Evolutionary conservation across 176 grass and related monocot genomes (phyloP).

Genomic region (Bolboschoenus planiculmis): DNA sequence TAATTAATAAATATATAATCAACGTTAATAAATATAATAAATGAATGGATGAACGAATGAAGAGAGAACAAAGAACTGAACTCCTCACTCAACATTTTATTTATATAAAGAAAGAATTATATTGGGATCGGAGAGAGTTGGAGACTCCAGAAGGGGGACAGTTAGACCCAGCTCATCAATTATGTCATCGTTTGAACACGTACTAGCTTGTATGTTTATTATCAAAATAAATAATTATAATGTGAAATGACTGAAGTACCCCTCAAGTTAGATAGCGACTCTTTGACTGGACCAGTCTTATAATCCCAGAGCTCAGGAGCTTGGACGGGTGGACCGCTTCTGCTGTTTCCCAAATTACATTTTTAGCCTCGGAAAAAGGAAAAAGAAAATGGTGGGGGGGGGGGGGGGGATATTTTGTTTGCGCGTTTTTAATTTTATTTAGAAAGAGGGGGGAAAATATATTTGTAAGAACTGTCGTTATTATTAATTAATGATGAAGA

Average conservation of each 20-base stretch:
- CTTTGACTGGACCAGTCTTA: neutral
- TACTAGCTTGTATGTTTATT: neutral
- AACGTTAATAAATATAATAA: too few relatives aligned
- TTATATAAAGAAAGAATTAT: neutral
- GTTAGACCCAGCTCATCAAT: constrained; percentile 13
- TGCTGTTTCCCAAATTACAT: neutral
- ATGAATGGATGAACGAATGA: too few relatives aligned
- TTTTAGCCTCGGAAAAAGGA: neutral
- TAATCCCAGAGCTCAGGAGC: constrained; percentile 11
- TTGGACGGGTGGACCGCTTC: constrained; percentile 12
- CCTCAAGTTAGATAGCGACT: neutral
- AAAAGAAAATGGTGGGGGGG: too few relatives aligned
- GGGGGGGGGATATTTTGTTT: too few relatives aligned
- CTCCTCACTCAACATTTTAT: too few relatives aligned
- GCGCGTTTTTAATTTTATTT: too few relatives aligned
- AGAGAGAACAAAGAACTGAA: too few relatives aligned
- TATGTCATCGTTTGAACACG: constrained; percentile 14
- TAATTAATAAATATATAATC: too few relatives aligned
- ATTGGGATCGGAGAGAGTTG: neutral
- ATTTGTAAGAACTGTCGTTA: neutral
- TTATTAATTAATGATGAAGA: neutral
- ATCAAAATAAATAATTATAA: neutral
- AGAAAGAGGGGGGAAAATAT: too few relatives aligned
- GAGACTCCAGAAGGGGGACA: constrained; percentile 6
- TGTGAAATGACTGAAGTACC: neutral